These are phyloP conservation scores for Zychaea mexicana DNA, from an alignment of 371 early-diverging fungal species.

Conservation along the genomic window DNA sequence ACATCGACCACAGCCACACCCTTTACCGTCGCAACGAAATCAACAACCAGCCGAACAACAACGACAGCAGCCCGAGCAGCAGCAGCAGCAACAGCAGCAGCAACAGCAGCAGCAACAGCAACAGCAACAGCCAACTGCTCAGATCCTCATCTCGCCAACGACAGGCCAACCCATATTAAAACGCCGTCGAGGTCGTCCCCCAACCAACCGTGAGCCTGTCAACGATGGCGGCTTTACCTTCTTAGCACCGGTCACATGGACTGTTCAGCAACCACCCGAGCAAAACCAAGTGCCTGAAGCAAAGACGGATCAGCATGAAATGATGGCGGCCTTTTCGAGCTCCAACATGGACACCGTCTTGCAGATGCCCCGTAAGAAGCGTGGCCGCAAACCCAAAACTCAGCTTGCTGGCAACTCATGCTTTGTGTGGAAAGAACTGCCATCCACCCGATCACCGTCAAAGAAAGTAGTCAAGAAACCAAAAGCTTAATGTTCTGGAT, in stretches of 20 bases:
- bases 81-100: slow-evolving; percentile 6
- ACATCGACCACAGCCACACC: slow-evolving; percentile 3
- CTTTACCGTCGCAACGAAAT: slow-evolving; percentile 12
- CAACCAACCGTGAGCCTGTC: slow-evolving; percentile 26
- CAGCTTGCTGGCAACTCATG: slow-evolving; percentile 54
- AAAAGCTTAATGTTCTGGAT: slow-evolving; percentile 1
- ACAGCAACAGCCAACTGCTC: slow-evolving; percentile 20
- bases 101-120: not conserved
- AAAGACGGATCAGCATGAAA: slow-evolving; percentile 21
- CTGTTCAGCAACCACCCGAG: slow-evolving; percentile 25
- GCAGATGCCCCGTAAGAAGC: slow-evolving; percentile 45
- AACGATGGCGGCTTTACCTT: slow-evolving; percentile 44
- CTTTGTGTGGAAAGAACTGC: slow-evolving; percentile 45
- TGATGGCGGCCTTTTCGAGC: slow-evolving; percentile 46
- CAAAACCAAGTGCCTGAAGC: not conserved
- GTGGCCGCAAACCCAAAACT: slow-evolving; percentile 51
- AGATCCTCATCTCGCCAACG: slow-evolving; percentile 32
- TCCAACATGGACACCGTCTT: slow-evolving; percentile 42
- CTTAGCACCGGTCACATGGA: slow-evolving; percentile 50
- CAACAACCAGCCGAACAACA: no score
- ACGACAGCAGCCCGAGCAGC: not conserved
- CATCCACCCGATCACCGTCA: slow-evolving; percentile 6
- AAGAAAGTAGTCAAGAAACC: slow-evolving; percentile 7
- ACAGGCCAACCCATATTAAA: slow-evolving; percentile 42
- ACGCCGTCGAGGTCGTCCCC: slow-evolving; percentile 49